phyloP scores from a whole-genome alignment of 768 basidiomycete species.

The Epithele typhae region DNA sequence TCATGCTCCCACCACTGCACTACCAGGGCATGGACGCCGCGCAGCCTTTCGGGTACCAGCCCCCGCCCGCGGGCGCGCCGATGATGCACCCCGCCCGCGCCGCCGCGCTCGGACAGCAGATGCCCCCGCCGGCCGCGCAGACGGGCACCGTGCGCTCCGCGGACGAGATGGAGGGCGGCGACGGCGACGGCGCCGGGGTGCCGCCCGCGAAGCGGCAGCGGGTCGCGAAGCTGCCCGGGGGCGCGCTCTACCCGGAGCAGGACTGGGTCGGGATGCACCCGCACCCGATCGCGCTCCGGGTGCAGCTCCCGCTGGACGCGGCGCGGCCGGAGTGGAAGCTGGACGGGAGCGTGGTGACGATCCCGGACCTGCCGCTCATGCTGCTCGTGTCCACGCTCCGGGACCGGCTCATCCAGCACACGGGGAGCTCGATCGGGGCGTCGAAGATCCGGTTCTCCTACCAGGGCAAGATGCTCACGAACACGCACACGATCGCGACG shows the following conservation, averaged over 20 bases:
- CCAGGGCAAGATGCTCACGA: conserved; percentile 81
- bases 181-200: conserved; percentile 51
- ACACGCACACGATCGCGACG: conserved; percentile 76
- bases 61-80: conserved; percentile 39
- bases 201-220: conserved; percentile 87
- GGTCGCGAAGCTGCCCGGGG: conserved; percentile 81
- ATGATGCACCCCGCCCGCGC: conserved; percentile 25
- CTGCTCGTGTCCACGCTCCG: conserved; percentile 84
- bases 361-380: conserved; percentile 81
- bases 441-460: conserved; percentile 79
- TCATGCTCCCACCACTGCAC: conserved; percentile 82
- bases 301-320: conserved; percentile 80
- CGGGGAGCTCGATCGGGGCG: conserved; percentile 76
- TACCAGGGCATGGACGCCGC: conserved; percentile 75
- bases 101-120: conserved; percentile 41
- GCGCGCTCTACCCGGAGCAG: conserved; percentile 77
- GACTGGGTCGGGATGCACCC: conserved; percentile 93
- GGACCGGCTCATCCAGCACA: conserved; percentile 78
- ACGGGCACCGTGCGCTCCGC: conserved; percentile 73
- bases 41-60: conserved; percentile 78
- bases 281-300: conserved; percentile 81
- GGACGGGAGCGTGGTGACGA: conserved; percentile 70
- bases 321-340: conserved; percentile 93
- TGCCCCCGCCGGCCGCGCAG: conserved; percentile 35
- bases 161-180: conserved; percentile 72